Base-by-base conservation (phyloP, 2,329 filamentous ascomycete genomes). In the Neopestalotiopsis clavispora region DNA sequence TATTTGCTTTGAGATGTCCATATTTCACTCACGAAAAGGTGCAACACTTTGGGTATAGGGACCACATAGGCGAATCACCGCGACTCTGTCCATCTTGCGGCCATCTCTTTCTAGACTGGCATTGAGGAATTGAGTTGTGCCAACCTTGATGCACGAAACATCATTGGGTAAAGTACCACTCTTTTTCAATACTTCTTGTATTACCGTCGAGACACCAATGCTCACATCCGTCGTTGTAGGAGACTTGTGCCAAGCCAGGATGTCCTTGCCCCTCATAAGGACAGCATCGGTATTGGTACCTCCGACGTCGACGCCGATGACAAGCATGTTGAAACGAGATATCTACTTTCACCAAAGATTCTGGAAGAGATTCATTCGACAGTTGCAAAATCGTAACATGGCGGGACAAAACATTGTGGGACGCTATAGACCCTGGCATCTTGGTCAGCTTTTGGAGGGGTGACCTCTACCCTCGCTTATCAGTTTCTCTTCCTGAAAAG, bases 81-180 rank as follows among this genome's bases (percentile, higher is more conserved):
- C 87, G 4, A 89, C 86, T 4, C 76, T 79, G 14, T 82, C 81
- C 2, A 89, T 76, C 1, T 85, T 81, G 1, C 80, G 74, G 7
- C 79, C 79, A 69, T 89, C 86, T 58, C 84, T 79, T 74, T 89
- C 86, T 1, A 89, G 80, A 2, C 89, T 84, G 9, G 87, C 87
- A 69, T 89, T 90, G 72, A 89, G 82, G 72, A 89, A 89, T 69
- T 89, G 86, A 0, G 87, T 89, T 1, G 84, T 87, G 66, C 86
- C 86, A 70, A 88, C 86, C 2, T 84, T 85, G 14, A 87, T 82
- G 69, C 83, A 84, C 14, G 83, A 81, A 20, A 88, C 79, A 5
- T 81, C 74, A 0, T 75, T 73, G 0, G 81, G 79, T 14, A 64
- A 69, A 66, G 77, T 69, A 17, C 66, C 62, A 13, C 74, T 71